Conservation (phyloP, 371 early-diverging fungal species). For the Sporodiniella umbellata region DNA sequence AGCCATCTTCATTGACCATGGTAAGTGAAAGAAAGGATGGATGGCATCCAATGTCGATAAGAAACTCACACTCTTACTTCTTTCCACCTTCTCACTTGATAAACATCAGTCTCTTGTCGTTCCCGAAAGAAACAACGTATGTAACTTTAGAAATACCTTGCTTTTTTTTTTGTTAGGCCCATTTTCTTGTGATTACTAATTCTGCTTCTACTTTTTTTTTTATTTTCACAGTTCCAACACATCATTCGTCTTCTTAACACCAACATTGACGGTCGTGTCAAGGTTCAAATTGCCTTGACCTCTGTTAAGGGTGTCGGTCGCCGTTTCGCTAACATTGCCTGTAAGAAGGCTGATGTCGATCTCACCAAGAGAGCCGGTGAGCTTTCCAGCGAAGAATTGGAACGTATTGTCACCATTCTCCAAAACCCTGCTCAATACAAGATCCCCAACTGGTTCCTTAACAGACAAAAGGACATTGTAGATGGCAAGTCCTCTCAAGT, state of each 20-base stretch:
- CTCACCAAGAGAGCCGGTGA: conserved; percentile 98
- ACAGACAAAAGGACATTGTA: conserved; percentile 97
- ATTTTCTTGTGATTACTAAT: conserved; percentile 82
- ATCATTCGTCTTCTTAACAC: conserved; percentile 99
- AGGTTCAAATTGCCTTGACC: conserved; percentile 96
- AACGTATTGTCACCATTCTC: conserved; percentile 88
- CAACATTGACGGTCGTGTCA: conserved; percentile 98
- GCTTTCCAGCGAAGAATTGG: conserved; percentile 90
- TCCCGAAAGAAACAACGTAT: conserved; percentile 67
- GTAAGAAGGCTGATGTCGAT: conserved; percentile 98
- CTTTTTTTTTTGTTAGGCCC: conserved; percentile 79
- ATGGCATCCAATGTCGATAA: background rate
- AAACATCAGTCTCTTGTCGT: conserved; percentile 79
- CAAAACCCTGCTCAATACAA: conserved; percentile 94
- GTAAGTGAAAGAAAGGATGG: conserved; percentile 19
- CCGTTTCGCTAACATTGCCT: conserved; percentile 96
- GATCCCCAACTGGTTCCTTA: conserved; percentile 98
- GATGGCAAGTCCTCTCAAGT: conserved; percentile 94
- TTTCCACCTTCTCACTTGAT: too few relatives aligned
- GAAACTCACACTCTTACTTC: too few relatives aligned
- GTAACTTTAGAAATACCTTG: conserved; percentile 30
- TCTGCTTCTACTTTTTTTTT: conserved; percentile 58
- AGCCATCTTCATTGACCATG: conserved; percentile 19
- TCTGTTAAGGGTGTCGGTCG: conserved; percentile 99
- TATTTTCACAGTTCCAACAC: conserved; percentile 95